Percentiles rank a stretch among this genome's conserved stretches.
Evolutionary conservation across 805 yeast genomes (phyloP).

Genomic region (Danielia oregonensis): DNA sequence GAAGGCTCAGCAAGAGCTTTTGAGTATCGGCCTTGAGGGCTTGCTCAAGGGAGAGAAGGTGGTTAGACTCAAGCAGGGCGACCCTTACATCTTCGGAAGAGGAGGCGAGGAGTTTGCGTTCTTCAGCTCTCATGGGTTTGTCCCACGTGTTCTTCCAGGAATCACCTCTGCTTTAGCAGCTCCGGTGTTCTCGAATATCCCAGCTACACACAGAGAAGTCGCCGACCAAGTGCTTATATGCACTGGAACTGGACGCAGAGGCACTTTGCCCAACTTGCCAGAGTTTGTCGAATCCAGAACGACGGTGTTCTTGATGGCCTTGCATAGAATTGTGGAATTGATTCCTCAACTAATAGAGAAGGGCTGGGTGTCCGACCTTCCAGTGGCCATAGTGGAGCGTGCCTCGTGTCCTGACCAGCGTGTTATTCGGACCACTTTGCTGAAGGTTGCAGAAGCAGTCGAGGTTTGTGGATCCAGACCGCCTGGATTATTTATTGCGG

Average conservation of each 20-base stretch:
- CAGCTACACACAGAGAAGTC: constrained; percentile 88
- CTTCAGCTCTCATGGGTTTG: constrained; percentile 64
- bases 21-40: constrained; percentile 66
- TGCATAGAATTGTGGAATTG: constrained; percentile 68
- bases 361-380: constrained; percentile 67
- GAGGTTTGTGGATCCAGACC: constrained; percentile 82
- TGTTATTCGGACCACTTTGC: constrained; percentile 68
- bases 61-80: constrained; percentile 92
- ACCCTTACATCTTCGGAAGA: constrained; percentile 93
- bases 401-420: constrained; percentile 94
- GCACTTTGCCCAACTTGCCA: constrained; percentile 76
- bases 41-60: constrained; percentile 67
- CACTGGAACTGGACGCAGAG: constrained; percentile 92
- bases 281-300: constrained; percentile 71
- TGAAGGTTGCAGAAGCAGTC: constrained; percentile 66
- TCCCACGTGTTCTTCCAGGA: constrained; percentile 80
- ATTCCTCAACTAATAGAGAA: constrained; percentile 44
- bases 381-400: constrained; percentile 84
- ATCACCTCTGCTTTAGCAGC: constrained; percentile 87
- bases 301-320: constrained; percentile 83
- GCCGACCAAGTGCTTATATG: constrained; percentile 91
- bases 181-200: constrained; percentile 75
- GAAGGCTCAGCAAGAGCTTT: constrained; percentile 81
- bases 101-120: constrained; percentile 89
- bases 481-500: constrained; percentile 85